These are phyloP conservation scores for Amoebophrya sp. DNA, from an alignment of 169 alveolate species.

Conservation along the genomic window DNA sequence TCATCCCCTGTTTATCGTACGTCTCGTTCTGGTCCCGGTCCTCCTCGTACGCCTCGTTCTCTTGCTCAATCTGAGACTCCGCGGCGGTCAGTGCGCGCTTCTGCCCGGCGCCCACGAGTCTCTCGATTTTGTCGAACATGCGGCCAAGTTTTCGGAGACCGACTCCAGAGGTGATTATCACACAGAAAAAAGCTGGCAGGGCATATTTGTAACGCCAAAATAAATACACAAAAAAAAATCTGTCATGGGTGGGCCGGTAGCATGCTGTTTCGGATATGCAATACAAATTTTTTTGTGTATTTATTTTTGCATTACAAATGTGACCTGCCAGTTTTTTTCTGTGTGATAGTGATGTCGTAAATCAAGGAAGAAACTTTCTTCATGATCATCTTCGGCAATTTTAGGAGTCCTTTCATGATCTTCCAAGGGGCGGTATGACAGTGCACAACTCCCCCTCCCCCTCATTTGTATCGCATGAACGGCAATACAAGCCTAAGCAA, in stretches of 20 bases:
- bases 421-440: conserved; percentile 19
- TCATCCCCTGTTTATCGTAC: background rate
- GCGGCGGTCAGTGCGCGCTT: background rate
- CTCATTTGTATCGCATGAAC: too few relatives aligned
- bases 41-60: background rate
- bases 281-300: too few relatives aligned
- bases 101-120: background rate
- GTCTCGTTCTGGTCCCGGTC: background rate
- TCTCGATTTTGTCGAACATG: background rate
- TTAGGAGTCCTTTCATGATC: background rate
- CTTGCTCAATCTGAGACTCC: background rate
- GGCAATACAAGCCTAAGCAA: too few relatives aligned
- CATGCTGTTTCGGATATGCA: too few relatives aligned
- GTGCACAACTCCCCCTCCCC: too few relatives aligned
- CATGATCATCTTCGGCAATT: background rate
- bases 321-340: too few relatives aligned
- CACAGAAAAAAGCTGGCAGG: too few relatives aligned
- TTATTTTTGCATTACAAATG: too few relatives aligned
- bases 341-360: too few relatives aligned
- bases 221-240: too few relatives aligned
- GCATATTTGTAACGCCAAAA: too few relatives aligned
- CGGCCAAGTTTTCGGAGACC: background rate
- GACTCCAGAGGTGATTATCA: background rate
- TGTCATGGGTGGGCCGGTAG: too few relatives aligned
- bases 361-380: background rate